Evolutionary conservation across 805 yeast genomes (phyloP).

Genomic region (Starmerella lactis-condensi): DNA sequence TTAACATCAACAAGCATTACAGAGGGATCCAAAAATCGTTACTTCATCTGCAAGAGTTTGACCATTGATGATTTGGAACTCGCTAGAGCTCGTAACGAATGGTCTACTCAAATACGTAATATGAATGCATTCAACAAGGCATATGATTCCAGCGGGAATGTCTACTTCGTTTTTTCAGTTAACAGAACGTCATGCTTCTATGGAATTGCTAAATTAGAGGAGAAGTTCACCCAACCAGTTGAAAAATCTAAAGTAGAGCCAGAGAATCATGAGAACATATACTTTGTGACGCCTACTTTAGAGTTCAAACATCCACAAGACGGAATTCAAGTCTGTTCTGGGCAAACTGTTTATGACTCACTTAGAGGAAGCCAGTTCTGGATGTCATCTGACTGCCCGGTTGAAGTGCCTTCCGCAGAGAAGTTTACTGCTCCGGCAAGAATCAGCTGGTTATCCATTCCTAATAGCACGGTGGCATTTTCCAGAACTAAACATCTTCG

Average conservation of each 20-base stretch:
- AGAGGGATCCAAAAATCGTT: conserved; percentile 17
- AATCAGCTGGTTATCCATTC: conserved; percentile 23
- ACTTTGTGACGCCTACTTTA: not conserved
- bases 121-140: conserved; percentile 24
- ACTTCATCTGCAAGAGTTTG: conserved; percentile 26
- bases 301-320: conserved; percentile 5
- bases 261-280: not conserved
- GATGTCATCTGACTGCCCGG: conserved; percentile 20
- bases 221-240: conserved; percentile 12
- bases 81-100: conserved; percentile 21
- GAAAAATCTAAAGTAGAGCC: not conserved
- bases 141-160: conserved; percentile 20
- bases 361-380: conserved; percentile 25
- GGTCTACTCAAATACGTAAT: conserved; percentile 29
- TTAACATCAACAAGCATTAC: conserved; percentile 2
- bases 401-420: conserved; percentile 13
- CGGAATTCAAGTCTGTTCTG: conserved; percentile 19
- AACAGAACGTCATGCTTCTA: conserved; percentile 26
- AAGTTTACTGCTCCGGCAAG: conserved; percentile 25
- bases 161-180: conserved; percentile 26
- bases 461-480: conserved; percentile 19
- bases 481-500: conserved; percentile 20
- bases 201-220: conserved; percentile 26
- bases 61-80: conserved; percentile 24
- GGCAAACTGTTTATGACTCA: conserved; percentile 22